A percentile compares a stretch with the other conserved stretches of the same genome.
phyloP scores from a whole-genome alignment of 768 basidiomycete species.

The Termitomyces bulborhizus region DNA sequence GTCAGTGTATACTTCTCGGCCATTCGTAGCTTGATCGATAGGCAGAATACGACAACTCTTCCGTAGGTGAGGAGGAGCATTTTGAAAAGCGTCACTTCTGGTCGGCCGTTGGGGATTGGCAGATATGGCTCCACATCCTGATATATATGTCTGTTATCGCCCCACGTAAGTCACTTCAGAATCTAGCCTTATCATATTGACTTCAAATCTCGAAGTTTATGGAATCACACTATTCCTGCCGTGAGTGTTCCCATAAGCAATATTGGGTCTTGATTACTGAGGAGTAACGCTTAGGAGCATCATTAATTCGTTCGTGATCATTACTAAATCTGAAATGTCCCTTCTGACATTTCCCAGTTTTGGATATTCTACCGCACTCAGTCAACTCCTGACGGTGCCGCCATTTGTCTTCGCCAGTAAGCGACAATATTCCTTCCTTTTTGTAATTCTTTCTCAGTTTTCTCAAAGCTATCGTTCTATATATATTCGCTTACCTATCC shows the following conservation, averaged over 20 bases:
- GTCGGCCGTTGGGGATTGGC: constrained; percentile 58
- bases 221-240: constrained; percentile 69
- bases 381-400: constrained; percentile 63
- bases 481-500: constrained; percentile 49
- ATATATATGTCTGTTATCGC: constrained; percentile 53
- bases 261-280: not conserved
- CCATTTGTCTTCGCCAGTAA: constrained; percentile 50
- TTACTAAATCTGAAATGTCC: not conserved
- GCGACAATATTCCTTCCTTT: constrained; percentile 13
- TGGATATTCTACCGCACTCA: constrained; percentile 48
- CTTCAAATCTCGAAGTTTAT: constrained; percentile 38
- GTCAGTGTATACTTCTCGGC: constrained; percentile 31
- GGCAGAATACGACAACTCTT: constrained; percentile 49
- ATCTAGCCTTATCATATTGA: not conserved
- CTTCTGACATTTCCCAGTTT: constrained; percentile 35
- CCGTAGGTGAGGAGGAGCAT: constrained; percentile 55
- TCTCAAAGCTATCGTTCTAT: constrained; percentile 17
- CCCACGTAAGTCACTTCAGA: constrained; percentile 41
- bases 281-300: constrained; percentile 38
- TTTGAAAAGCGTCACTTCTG: constrained; percentile 48
- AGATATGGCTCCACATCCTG: constrained; percentile 53
- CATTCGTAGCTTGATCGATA: not conserved
- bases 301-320: constrained; percentile 37
- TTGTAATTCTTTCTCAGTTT: not conserved
- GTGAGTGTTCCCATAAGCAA: constrained; percentile 31